Evolutionary conservation across 495 filamentous ascomycete genomes (phyloP), one percentile per base, ranked within the genome.

Genomic region (Talaromyces stipitatus): DNA sequence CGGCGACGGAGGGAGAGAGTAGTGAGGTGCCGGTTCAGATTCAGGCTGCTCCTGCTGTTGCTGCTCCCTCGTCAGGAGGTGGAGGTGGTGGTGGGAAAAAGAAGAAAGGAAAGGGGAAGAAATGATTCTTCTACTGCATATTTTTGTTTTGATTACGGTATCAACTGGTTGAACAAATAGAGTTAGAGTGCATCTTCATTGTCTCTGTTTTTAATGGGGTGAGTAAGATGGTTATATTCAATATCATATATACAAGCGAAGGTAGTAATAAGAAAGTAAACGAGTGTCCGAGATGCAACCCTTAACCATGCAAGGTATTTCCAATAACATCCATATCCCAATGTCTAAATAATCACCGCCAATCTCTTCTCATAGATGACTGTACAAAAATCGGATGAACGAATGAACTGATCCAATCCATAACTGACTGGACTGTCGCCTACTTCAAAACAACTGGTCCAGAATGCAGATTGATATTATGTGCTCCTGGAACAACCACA

Each of bases 71-170:
- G 11, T 53, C 58, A 26, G 65, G 59, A 22, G 61, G 59, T 54
- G 64, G 69, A 24, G 72, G 66, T 4, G 74, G 65, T 20, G 71
- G 72, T 16, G 72, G 72, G 50, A 74, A 76, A 70, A 73, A 72
- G 58, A 79, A 79, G 70, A 80, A 79, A 72, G 81, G 78, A 73
- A 80, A 78, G 66, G 76, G 77, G 47, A 81, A 81, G 79, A 75
- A 76, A 68, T 81, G 53, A 50, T 41, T 18, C 8, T 41, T 41
- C 36, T 18, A 14, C 11, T 41, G 16, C n/a, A 9, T 48, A 20
- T 48, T 24, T n/a, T 14, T n/a, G 11, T 14, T 24, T 48, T 3
- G 14, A 48, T 8, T 2, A 12, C 2, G 45, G 45, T 20, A 48
- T 48, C 2, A 41, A 16, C 18, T 14, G 36, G 36, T 20, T 16